These are phyloP conservation scores for Lenwebbia sp. DNA, from an alignment of 345 rosid species.

Conservation along the genomic window DNA sequence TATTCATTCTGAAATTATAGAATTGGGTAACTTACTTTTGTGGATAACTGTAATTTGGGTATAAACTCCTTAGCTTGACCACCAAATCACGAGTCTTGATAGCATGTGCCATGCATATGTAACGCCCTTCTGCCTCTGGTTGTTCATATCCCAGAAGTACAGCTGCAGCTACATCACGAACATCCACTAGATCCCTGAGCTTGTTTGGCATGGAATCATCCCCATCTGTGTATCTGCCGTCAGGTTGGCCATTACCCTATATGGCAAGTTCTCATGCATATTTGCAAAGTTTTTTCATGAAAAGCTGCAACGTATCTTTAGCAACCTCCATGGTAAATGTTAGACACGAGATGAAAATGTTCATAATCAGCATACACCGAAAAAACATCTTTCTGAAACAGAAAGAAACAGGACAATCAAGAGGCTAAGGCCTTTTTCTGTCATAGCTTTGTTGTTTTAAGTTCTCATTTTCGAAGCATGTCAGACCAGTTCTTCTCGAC, in stretches of 20 bases:
- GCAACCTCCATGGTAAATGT: not conserved
- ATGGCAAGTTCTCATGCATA: not conserved
- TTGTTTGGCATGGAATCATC: conserved; percentile 1
- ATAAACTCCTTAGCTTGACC: conserved; percentile 7
- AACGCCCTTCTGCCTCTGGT: conserved; percentile 7
- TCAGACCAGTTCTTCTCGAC: not conserved
- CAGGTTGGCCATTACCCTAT: not conserved
- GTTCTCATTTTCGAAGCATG: not conserved
- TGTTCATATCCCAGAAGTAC: conserved; percentile 3
- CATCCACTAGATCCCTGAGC: conserved; percentile 1
- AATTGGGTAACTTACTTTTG: not conserved
- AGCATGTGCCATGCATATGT: conserved; percentile 9
- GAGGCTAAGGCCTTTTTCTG: not conserved
- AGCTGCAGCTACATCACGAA: conserved; percentile 8
- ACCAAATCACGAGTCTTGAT: conserved; percentile 4
- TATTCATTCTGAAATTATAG: not conserved
- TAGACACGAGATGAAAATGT: not conserved
- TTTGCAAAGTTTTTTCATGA: not conserved
- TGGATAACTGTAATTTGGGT: conserved; percentile 9
- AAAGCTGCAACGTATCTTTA: not conserved
- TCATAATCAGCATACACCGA: not conserved
- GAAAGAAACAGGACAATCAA: not conserved
- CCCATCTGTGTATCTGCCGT: not conserved
- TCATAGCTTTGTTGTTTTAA: not conserved
- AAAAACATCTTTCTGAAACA: not conserved